These are phyloP conservation scores for Stenogyne calaminthoides DNA, from an alignment of 305 asterid genomes.

Conservation along the genomic window DNA sequence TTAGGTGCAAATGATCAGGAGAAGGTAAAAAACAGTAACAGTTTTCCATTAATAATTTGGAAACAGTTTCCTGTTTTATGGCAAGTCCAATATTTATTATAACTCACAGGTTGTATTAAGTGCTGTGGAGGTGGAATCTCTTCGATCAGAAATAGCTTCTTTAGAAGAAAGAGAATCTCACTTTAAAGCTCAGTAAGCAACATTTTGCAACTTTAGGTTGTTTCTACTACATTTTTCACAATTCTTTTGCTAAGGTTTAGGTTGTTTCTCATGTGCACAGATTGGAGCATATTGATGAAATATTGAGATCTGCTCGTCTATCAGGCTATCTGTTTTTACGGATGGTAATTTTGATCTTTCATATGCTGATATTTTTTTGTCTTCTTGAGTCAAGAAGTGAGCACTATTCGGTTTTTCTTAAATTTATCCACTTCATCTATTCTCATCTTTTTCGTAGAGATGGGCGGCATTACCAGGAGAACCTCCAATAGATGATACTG, in stretches of 20 bases:
- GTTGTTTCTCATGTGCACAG: conserved; percentile 40
- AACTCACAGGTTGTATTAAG: conserved; percentile 66
- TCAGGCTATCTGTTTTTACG: conserved; percentile 82
- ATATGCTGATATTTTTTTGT: background rate
- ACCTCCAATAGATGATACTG: conserved; percentile 81
- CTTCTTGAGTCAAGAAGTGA: too few relatives aligned
- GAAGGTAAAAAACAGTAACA: conserved; percentile 65
- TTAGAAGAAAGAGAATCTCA: conserved; percentile 88
- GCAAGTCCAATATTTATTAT: background rate
- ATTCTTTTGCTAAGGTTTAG: conserved; percentile 8
- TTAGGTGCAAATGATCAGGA: conserved; percentile 67
- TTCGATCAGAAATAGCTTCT: conserved; percentile 77
- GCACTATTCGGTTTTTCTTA: too few relatives aligned
- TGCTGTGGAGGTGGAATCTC: conserved; percentile 87
- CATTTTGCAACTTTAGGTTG: background rate
- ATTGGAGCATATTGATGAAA: conserved; percentile 88
- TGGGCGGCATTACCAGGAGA: conserved; percentile 97
- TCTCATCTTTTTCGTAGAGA: conserved; percentile 51
- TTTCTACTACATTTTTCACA: conserved; percentile 7
- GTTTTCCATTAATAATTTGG: conserved; percentile 13
- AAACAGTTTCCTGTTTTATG: conserved; percentile 26
- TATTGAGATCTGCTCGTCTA: conserved; percentile 77
- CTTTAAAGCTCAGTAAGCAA: conserved; percentile 84
- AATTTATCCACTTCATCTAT: conserved; percentile 21
- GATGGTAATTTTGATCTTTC: conserved; percentile 48